These are phyloP conservation scores for Mycena leptocephala DNA, from an alignment of 768 basidiomycete species.

Conservation along the genomic window DNA sequence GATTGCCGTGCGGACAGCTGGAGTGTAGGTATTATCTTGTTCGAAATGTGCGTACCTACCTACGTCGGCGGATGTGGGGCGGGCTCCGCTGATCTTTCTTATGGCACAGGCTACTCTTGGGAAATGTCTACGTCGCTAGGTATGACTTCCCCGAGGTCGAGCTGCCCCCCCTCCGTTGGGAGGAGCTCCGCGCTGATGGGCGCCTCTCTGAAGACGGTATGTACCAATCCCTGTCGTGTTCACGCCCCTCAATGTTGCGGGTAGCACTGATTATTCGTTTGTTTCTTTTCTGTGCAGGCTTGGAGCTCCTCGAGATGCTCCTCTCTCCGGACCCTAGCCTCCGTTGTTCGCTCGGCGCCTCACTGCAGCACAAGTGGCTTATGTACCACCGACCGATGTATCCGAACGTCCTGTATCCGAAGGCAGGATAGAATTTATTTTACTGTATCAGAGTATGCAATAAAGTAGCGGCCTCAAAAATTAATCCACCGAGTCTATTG, in stretches of 20 bases:
- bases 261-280: no score
- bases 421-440: neutral
- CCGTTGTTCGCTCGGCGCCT: neutral
- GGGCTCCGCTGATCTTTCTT: neutral
- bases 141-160: neutral
- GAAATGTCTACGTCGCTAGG: neutral
- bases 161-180: neutral
- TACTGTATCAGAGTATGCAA: no score
- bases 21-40: conserved; percentile 3
- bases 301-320: neutral
- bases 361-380: neutral
- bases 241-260: neutral
- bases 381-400: conserved; percentile 14
- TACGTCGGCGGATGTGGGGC: no score
- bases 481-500: no score
- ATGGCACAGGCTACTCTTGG: neutral
- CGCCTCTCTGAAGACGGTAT: conserved; percentile 9
- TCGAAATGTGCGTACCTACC: neutral
- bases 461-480: no score
- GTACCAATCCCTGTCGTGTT: neutral
- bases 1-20: conserved; percentile 15
- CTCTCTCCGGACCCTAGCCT: neutral
- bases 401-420: conserved; percentile 10
- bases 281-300: neutral
- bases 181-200: neutral